A percentile compares a stretch with the other conserved stretches of the same genome.
phyloP scores from a whole-genome alignment of 345 rosid species.

The Populus euphratica region DNA sequence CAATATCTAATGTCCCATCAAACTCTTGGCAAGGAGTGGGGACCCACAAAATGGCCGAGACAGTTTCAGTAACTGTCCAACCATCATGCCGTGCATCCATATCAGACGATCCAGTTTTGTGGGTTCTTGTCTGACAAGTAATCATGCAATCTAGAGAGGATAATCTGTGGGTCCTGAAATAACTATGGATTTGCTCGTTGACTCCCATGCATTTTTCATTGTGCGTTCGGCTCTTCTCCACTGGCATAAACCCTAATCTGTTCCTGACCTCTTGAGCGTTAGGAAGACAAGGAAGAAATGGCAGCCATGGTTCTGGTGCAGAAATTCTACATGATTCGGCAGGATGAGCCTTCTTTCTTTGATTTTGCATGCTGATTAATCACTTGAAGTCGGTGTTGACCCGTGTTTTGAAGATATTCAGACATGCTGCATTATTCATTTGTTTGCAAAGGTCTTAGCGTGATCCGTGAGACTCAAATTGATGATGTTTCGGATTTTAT shows the following conservation, averaged over 20 bases:
- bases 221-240: conserved; percentile 26
- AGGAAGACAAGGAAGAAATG: neutral
- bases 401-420: neutral
- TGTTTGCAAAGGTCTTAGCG: neutral
- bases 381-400: neutral
- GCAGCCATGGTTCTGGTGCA: neutral
- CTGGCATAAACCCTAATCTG: neutral
- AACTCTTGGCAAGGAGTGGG: neutral
- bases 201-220: neutral
- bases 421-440: neutral
- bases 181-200: neutral
- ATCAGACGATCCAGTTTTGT: conserved; percentile 11
- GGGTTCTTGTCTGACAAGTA: conserved; percentile 1
- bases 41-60: conserved; percentile 14
- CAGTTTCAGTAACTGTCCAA: conserved; percentile 21
- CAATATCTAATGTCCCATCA: neutral
- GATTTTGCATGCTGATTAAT: neutral
- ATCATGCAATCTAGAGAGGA: conserved; percentile 26
- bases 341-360: conserved; percentile 2
- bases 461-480: neutral
- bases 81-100: conserved; percentile 1
- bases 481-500: neutral
- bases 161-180: neutral
- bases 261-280: neutral
- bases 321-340: conserved; percentile 2